phyloP scores from a whole-genome alignment of 495 filamentous ascomycete species.

The Eremomyces bilateralis region DNA sequence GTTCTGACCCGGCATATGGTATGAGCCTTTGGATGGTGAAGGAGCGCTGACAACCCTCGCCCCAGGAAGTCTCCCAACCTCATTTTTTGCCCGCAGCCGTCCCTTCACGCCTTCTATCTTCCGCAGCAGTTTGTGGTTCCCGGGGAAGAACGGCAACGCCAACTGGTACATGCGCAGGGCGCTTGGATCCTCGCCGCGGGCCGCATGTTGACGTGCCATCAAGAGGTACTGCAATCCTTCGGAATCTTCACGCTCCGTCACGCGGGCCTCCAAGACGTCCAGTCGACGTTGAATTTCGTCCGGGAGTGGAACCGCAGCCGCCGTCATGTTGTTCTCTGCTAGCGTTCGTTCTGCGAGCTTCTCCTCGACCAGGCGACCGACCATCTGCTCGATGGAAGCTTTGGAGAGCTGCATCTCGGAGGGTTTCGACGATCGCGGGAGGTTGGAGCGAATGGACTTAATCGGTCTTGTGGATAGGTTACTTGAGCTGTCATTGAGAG shows the following conservation, averaged over 20 bases:
- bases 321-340: slow-evolving; percentile 13
- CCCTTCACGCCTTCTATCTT: slow-evolving; percentile 56
- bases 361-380: slow-evolving; percentile 77
- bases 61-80: too few relatives aligned
- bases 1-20: too few relatives aligned
- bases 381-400: slow-evolving; percentile 70
- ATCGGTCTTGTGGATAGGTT: neutral
- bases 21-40: too few relatives aligned
- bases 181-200: slow-evolving; percentile 51
- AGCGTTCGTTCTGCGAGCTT: slow-evolving; percentile 51
- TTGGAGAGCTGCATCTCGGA: slow-evolving; percentile 32
- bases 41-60: neutral
- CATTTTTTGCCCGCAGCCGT: slow-evolving; percentile 20
- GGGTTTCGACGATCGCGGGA: slow-evolving; percentile 3
- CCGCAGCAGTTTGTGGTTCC: slow-evolving; percentile 52
- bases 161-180: slow-evolving; percentile 74
- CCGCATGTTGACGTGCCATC: slow-evolving; percentile 81
- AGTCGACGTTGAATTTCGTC: slow-evolving; percentile 62
- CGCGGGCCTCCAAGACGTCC: slow-evolving; percentile 62
- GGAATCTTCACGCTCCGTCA: slow-evolving; percentile 53
- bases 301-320: slow-evolving; percentile 40
- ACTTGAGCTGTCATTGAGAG: neutral
- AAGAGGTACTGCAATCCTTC: slow-evolving; percentile 69
- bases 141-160: slow-evolving; percentile 67
- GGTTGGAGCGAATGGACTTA: neutral